Evolutionary conservation across 1,139 yeast genomes (phyloP).

Genomic region (Geotrichum reessii): DNA sequence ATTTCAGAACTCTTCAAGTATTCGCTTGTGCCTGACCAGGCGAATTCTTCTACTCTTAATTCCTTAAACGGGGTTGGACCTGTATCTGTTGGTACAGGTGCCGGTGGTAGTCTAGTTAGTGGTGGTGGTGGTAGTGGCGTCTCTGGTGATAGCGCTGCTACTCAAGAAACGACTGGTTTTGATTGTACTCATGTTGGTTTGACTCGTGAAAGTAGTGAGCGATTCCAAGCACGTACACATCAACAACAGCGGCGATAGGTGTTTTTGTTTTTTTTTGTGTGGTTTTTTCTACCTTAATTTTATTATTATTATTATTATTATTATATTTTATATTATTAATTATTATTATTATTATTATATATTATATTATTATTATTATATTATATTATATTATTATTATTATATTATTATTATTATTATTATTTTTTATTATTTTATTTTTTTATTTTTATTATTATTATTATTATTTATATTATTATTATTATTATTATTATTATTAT

Average conservation of each 20-base stretch:
- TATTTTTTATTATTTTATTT: background rate
- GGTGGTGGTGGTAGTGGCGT: background rate
- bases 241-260: background rate
- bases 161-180: background rate
- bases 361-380: background rate
- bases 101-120: background rate
- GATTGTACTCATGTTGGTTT: background rate
- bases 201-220: slow-evolving; percentile 25
- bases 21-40: background rate
- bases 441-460: too few species aligned
- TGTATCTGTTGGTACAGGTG: background rate
- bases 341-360: background rate
- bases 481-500: too few species aligned
- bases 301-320: background rate
- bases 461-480: too few species aligned
- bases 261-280: background rate
- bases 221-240: slow-evolving; percentile 20
- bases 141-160: slow-evolving; percentile 4
- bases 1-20: background rate
- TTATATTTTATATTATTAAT: background rate
- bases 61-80: background rate
- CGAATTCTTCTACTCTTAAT: background rate
- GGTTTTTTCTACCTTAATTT: background rate
- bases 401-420: background rate
- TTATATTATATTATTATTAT: background rate